A percentile compares a stretch with the other conserved stretches of the same genome.
These are phyloP conservation scores for Colletotrichum nymphaeae DNA, from an alignment of 2,329 filamentous ascomycete genomes.

Conservation along the genomic window DNA sequence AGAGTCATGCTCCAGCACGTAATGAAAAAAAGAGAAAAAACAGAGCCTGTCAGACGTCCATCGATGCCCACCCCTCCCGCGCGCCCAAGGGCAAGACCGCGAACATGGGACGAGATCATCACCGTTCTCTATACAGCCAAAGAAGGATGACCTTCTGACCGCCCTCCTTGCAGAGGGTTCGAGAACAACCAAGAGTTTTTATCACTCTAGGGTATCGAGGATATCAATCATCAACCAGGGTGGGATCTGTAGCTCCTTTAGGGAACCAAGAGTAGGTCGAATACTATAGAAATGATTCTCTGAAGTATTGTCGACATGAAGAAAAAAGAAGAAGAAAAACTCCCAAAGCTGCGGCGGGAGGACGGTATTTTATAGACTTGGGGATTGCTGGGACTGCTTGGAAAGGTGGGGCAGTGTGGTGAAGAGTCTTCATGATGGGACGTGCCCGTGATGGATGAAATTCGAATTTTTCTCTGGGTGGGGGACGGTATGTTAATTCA, in stretches of 20 bases:
- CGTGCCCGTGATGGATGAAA: not conserved
- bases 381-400: not conserved
- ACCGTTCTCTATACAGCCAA: slow-evolving; percentile 82
- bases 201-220: slow-evolving; percentile 93
- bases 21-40: slow-evolving; percentile 68
- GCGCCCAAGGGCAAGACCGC: slow-evolving; percentile 82
- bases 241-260: slow-evolving; percentile 93
- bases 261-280: slow-evolving; percentile 92
- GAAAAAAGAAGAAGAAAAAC: slow-evolving; percentile 59
- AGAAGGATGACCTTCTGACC: slow-evolving; percentile 44
- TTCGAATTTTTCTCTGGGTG: not conserved
- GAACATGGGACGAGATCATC: slow-evolving; percentile 90
- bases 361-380: slow-evolving; percentile 53
- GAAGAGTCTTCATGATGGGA: not conserved
- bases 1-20: slow-evolving; percentile 55
- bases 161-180: slow-evolving; percentile 72
- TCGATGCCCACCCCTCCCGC: slow-evolving; percentile 82
- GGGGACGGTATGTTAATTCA: not conserved
- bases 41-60: slow-evolving; percentile 86
- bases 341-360: slow-evolving; percentile 42
- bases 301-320: slow-evolving; percentile 74
- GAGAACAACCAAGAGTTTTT: slow-evolving; percentile 67
- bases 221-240: slow-evolving; percentile 94
- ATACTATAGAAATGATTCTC: slow-evolving; percentile 99
- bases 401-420: not conserved